These are phyloP conservation scores for Hypoxylon sp. DNA, from an alignment of 2,329 filamentous ascomycete species.

Conservation along the genomic window DNA sequence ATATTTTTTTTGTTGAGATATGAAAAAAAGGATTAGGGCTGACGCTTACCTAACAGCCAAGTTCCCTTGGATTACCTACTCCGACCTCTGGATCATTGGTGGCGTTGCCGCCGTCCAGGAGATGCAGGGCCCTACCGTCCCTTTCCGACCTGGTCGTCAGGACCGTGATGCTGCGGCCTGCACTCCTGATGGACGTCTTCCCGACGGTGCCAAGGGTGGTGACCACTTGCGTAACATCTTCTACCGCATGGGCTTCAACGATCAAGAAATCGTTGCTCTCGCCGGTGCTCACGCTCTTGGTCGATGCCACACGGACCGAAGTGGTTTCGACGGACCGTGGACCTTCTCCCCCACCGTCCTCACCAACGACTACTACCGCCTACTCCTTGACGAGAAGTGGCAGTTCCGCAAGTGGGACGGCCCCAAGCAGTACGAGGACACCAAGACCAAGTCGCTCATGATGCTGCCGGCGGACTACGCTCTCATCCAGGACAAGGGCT, in stretches of 20 bases:
- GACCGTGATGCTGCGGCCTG: constrained; percentile 84
- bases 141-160: constrained; percentile 84
- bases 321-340: constrained; percentile 89
- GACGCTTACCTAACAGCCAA: constrained; percentile 59
- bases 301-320: constrained; percentile 88
- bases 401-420: constrained; percentile 90
- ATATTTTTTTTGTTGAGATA: too few species aligned
- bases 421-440: constrained; percentile 81
- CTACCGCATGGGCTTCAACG: constrained; percentile 96
- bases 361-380: constrained; percentile 93
- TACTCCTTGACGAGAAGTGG: constrained; percentile 94
- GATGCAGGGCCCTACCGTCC: constrained; percentile 88
- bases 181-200: constrained; percentile 89
- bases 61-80: constrained; percentile 96
- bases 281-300: constrained; percentile 86
- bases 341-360: constrained; percentile 89
- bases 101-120: constrained; percentile 91
- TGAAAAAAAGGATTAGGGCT: too few species aligned
- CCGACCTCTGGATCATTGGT: constrained; percentile 93
- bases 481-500: constrained; percentile 86
- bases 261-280: constrained; percentile 94
- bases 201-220: constrained; percentile 80
- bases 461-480: constrained; percentile 96
- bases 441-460: constrained; percentile 85
- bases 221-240: constrained; percentile 92